phyloP scores from a whole-genome alignment of 345 rosid genomes.

The Rhodomyrtus tomentosa region DNA sequence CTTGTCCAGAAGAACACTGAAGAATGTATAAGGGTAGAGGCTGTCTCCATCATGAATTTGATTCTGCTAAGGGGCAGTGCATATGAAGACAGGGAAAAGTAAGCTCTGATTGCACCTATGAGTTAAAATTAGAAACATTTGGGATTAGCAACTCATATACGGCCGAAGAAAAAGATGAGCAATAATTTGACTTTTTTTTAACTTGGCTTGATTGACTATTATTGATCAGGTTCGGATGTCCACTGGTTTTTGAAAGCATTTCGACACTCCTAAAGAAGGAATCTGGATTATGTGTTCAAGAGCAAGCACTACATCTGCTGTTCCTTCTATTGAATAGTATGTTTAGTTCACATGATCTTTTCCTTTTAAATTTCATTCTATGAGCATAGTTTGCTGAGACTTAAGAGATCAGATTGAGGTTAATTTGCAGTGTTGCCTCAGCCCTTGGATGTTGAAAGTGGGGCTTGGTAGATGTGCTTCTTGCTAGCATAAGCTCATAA shows the following conservation, averaged over 20 bases:
- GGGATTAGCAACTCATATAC: neutral
- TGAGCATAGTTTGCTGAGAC: neutral
- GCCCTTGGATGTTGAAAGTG: neutral
- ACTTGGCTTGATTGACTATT: conserved; percentile 1
- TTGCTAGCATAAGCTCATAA: neutral
- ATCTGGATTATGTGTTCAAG: conserved; percentile 45
- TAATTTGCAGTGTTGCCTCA: neutral
- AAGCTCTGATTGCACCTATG: conserved; percentile 7
- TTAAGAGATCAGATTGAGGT: neutral
- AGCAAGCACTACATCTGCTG: conserved; percentile 52
- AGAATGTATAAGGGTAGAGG: conserved; percentile 48
- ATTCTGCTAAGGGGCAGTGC: conserved; percentile 53
- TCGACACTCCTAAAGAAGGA: conserved; percentile 45
- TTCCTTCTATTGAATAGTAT: conserved; percentile 70
- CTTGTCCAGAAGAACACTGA: conserved; percentile 36
- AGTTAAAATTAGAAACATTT: neutral
- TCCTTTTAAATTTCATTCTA: neutral
- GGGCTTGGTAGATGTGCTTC: neutral
- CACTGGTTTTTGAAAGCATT: conserved; percentile 31
- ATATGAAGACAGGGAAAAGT: conserved; percentile 56
- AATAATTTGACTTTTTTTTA: neutral
- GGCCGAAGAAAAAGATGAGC: neutral
- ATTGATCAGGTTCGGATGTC: conserved; percentile 38
- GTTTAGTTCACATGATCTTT: conserved; percentile 2
- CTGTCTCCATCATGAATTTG: conserved; percentile 67